Evolutionary conservation across 495 filamentous ascomycete genomes (phyloP).

Genomic region (Rostrohypoxylon terebratum): DNA sequence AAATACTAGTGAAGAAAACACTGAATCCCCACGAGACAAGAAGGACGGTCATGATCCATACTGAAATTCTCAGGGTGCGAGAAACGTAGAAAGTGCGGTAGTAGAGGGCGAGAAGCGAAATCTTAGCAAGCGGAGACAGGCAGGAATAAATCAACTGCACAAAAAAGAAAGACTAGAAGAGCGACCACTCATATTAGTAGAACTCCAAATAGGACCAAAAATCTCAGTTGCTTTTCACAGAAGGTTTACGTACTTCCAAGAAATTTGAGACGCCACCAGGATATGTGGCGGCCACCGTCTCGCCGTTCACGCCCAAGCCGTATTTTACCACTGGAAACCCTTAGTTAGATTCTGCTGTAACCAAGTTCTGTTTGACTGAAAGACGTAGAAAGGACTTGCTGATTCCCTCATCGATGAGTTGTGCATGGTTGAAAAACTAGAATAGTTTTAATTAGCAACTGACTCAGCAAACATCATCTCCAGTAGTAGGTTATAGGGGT

Average conservation of each 20-base stretch:
- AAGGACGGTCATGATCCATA: constrained; percentile 1
- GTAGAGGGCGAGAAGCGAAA: constrained; percentile 10
- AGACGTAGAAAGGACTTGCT: not conserved
- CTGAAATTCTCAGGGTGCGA: not conserved
- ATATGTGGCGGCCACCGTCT: constrained; percentile 1
- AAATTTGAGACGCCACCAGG: constrained; percentile 16
- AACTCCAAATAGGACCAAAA: not conserved
- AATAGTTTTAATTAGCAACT: not conserved
- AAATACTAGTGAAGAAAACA: constrained; percentile 4
- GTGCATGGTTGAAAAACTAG: constrained; percentile 4
- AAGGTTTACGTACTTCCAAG: not conserved
- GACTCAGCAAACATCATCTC: no score
- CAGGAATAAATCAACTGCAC: constrained; percentile 9
- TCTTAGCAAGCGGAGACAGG: constrained; percentile 5
- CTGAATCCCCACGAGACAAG: constrained; percentile 8
- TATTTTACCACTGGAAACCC: not conserved
- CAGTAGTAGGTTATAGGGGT: no score
- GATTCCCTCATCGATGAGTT: constrained; percentile 10
- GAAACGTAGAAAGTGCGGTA: constrained; percentile 13
- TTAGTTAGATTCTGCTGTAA: not conserved
- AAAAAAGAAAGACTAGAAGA: not conserved
- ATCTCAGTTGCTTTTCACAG: not conserved
- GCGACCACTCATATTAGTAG: not conserved
- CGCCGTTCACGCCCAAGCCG: not conserved
- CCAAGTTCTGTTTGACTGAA: not conserved